Evolutionary conservation across 2,329 filamentous ascomycete genomes (phyloP), one percentile per base, ranked within the genome.

Genomic region (Dactylonectria estremocensis): DNA sequence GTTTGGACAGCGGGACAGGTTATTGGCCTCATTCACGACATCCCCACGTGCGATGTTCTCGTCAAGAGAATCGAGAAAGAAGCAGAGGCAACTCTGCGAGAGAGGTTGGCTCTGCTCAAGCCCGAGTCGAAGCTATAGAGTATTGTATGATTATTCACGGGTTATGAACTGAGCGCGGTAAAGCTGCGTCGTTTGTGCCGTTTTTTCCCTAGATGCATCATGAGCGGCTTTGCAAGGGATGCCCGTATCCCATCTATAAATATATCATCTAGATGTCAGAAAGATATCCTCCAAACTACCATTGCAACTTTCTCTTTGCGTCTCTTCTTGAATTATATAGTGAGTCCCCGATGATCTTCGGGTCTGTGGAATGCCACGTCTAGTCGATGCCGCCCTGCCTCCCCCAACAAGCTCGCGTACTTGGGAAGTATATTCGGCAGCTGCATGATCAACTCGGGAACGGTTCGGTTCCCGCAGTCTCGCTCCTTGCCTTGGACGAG

Each of bases 1-100:
- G 93, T 98, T 45, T 99, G 96, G 96, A 98, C 96, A 20, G 95
- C 95, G 9, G 96, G 96, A 11, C 95, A 98, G 80, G 95, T 98
- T 73, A 97, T 99, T 72, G 93, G 93, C 6, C 80, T 96, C 63
- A 96, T 96, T 69, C 90, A 95, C 74, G 93, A 96, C 75, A 93
- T 95, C 61, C 93, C 93, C 9, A 93, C 91, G 0, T 95, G 93
- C 77, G 87, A 88, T 53, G 90, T 83, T 1, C 83, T 96, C 28
- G 83, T 95, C 10, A 85, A 85, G 73, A 88, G 93, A 64, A 95
- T 96, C 74, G 93, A 95, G 84, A 90, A 86, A 78, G 93, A 95
- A 80, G 93, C 93, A 0, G 87, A 92, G 78, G 86, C 89, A 64
- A 86, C 91, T 4, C 83, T 95, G 69, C 86, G 82, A 76, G 88